Conservation (phyloP, 2,329 filamentous ascomycete genomes). For the Cryphonectria parasitica region DNA sequence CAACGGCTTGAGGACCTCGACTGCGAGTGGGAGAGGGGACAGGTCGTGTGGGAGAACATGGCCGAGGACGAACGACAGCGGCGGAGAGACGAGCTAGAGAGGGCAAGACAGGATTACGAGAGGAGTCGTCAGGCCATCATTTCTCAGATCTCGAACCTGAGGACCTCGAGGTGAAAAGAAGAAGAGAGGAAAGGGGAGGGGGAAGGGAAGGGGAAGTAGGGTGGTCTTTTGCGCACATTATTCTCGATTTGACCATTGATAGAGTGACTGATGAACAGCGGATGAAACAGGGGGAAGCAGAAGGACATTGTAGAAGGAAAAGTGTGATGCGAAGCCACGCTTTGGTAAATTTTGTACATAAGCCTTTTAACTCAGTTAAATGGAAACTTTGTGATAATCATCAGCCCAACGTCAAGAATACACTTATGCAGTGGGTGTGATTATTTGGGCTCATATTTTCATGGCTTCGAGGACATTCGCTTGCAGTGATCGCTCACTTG, state of each 20-base stretch:
- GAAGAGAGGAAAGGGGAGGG: no score
- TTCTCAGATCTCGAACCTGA: not conserved
- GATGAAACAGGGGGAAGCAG: not conserved
- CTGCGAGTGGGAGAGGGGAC: not conserved
- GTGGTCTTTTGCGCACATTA: not conserved
- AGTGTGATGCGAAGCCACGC: not conserved
- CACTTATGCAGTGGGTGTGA: not conserved
- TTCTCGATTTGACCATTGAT: not conserved
- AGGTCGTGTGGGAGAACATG: not conserved
- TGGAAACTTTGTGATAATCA: not conserved
- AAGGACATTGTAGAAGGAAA: not conserved
- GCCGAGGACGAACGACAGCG: not conserved
- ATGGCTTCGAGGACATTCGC: no score
- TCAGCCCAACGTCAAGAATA: not conserved
- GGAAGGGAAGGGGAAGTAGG: no score
- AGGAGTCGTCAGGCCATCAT: not conserved
- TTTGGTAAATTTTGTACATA: not conserved
- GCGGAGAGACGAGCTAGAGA: not conserved
- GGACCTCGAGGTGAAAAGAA: not conserved
- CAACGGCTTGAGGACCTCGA: not conserved
- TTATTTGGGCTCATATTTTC: not conserved
- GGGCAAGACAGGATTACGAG: not conserved
- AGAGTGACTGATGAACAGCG: not conserved
- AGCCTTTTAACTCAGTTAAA: not conserved
- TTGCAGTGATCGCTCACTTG: not conserved